phyloP scores from a whole-genome alignment of 2,329 filamentous ascomycete species.

The Aspergillus candidus region DNA sequence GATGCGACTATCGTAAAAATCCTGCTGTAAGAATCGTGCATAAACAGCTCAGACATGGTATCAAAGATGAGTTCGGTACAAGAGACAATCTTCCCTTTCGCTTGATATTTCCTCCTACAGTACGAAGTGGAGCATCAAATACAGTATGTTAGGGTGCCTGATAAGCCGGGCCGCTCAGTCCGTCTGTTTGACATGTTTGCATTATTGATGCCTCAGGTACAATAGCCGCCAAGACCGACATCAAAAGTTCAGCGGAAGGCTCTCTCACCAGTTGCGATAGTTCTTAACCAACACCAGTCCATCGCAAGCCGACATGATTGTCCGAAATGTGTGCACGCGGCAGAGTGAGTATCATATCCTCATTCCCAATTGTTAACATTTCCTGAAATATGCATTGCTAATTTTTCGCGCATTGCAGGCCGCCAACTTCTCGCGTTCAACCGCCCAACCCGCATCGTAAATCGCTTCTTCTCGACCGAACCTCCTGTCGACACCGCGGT shows the following conservation, averaged over 20 bases:
- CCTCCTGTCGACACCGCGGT: constrained; percentile 21
- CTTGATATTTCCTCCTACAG: background rate
- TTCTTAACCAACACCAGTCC: constrained; percentile 5
- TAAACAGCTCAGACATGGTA: too few relatives aligned
- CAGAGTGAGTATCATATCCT: constrained; percentile 29
- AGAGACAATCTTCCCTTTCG: constrained; percentile 4
- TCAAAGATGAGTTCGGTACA: background rate
- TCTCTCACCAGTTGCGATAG: constrained; percentile 12
- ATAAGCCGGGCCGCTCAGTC: too few relatives aligned
- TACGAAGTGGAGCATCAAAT: background rate
- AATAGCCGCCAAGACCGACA: constrained; percentile 26
- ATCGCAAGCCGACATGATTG: constrained; percentile 33
- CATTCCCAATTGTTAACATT: background rate
- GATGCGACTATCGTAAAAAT: too few relatives aligned
- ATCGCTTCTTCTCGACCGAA: constrained; percentile 31
- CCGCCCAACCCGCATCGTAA: constrained; percentile 26
- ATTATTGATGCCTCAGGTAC: constrained; percentile 21
- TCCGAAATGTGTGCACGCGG: constrained; percentile 35
- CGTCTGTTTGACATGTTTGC: constrained; percentile 1
- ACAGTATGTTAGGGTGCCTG: background rate
- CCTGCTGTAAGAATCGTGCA: too few relatives aligned
- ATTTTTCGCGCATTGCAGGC: constrained; percentile 21
- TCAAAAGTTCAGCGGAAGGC: constrained; percentile 32
- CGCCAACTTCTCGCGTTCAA: constrained; percentile 32
- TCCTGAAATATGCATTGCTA: constrained; percentile 3